Evolutionary conservation across 2,329 filamentous ascomycete genomes (phyloP).

Genomic region (Orbilia oligospora): DNA sequence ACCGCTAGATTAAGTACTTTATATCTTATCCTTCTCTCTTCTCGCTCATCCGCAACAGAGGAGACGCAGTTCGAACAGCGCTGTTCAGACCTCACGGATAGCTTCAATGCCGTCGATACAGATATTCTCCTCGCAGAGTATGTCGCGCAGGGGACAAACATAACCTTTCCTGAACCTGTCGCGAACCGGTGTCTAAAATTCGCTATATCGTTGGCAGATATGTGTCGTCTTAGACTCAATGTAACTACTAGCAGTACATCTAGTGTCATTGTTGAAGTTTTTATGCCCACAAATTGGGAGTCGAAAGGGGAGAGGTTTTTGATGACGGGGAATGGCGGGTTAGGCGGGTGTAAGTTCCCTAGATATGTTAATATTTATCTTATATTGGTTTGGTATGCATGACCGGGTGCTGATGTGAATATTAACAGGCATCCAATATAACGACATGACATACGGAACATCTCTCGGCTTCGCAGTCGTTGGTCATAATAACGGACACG

Average conservation of each 20-base stretch:
- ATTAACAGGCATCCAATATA: slow-evolving; percentile 40
- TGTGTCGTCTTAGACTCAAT: slow-evolving; percentile 47
- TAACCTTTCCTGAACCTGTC: slow-evolving; percentile 44
- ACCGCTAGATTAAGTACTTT: background rate
- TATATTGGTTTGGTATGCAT: background rate
- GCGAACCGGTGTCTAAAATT: slow-evolving; percentile 28
- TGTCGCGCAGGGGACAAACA: slow-evolving; percentile 30
- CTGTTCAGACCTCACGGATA: background rate
- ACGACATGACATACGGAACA: slow-evolving; percentile 39
- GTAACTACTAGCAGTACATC: slow-evolving; percentile 49
- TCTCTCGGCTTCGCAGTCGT: slow-evolving; percentile 48
- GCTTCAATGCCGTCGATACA: slow-evolving; percentile 31
- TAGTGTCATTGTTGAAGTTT: slow-evolving; percentile 57
- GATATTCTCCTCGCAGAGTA: slow-evolving; percentile 30
- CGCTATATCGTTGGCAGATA: slow-evolving; percentile 33
- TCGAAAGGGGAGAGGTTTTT: slow-evolving; percentile 45
- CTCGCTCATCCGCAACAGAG: background rate
- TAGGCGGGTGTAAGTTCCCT: slow-evolving; percentile 46
- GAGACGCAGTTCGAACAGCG: background rate
- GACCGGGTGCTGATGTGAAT: background rate
- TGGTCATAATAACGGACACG: slow-evolving; percentile 59
- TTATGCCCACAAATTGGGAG: slow-evolving; percentile 51
- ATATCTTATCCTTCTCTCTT: slow-evolving; percentile 8
- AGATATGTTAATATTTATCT: background rate
- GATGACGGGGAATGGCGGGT: slow-evolving; percentile 53